Percentiles rank a stretch among this genome's conserved stretches.
phyloP scores from a whole-genome alignment of 1,284 basidiomycete genomes.

The Pholiota adiposa region DNA sequence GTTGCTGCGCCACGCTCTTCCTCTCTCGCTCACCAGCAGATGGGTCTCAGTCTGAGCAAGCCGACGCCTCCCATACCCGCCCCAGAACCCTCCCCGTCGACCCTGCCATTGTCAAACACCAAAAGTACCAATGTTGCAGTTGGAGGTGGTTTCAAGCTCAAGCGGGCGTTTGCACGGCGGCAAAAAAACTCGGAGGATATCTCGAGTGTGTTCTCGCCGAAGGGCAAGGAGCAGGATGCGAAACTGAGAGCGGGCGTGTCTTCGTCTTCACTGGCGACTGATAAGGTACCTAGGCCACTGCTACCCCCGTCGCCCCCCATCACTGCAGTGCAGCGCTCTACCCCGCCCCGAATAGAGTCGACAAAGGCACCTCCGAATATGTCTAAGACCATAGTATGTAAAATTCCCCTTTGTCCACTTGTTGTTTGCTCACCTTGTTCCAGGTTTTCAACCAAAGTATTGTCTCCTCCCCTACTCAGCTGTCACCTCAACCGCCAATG shows the following conservation, averaged over 20 bases:
- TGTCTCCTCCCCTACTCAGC: constrained; percentile 5
- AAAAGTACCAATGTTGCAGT: constrained; percentile 27
- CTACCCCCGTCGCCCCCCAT: neutral
- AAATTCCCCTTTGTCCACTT: neutral
- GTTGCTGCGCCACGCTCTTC: constrained; percentile 21
- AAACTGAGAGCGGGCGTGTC: constrained; percentile 7
- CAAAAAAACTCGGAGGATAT: constrained; percentile 67
- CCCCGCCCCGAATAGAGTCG: constrained; percentile 6
- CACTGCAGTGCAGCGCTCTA: constrained; percentile 1
- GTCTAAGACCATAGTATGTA: neutral
- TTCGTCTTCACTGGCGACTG: constrained; percentile 12
- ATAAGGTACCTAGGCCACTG: neutral
- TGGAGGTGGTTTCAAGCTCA: constrained; percentile 55
- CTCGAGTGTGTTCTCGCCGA: constrained; percentile 24
- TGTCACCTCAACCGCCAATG: constrained; percentile 22
- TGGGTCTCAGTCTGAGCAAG: constrained; percentile 26
- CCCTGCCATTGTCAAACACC: constrained; percentile 18
- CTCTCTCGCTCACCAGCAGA: constrained; percentile 23
- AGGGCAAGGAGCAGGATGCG: constrained; percentile 18
- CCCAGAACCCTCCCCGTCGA: constrained; percentile 13
- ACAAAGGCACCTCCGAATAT: neutral
- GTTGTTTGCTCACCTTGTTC: neutral
- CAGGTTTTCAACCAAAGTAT: neutral
- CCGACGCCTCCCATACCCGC: constrained; percentile 17
- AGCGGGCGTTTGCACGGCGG: constrained; percentile 64